Conservation (phyloP, 352 stramenopile species). For the Phytophthora fragariae region DNA sequence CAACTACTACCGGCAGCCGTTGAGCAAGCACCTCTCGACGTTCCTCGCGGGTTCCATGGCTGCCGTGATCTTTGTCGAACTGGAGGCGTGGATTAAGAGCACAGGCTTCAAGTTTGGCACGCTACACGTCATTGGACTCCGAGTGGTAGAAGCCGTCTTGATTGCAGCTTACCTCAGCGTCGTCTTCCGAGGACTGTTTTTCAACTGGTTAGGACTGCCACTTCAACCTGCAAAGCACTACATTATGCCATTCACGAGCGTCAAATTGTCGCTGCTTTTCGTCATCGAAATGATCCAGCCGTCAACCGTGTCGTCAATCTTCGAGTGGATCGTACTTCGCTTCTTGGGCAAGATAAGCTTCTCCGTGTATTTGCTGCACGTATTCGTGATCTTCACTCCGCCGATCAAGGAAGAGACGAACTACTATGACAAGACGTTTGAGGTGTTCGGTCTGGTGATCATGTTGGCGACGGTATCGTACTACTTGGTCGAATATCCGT, state of each 20-base stretch:
- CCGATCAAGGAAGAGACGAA: constrained; percentile 11
- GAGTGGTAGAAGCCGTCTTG: constrained; percentile 13
- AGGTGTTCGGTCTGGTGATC: constrained; percentile 33
- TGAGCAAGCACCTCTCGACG: constrained; percentile 6
- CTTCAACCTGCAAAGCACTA: background rate
- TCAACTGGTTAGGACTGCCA: background rate
- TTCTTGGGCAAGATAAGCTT: constrained; percentile 50
- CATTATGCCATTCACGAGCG: constrained; percentile 7
- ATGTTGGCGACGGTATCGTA: constrained; percentile 43
- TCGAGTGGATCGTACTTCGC: constrained; percentile 44
- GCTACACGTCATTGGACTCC: constrained; percentile 11
- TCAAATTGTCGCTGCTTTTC: constrained; percentile 23
- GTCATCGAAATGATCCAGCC: constrained; percentile 41
- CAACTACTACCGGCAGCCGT: constrained; percentile 4
- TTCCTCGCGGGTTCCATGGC: constrained; percentile 17
- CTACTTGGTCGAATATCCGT: constrained; percentile 47
- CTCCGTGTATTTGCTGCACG: constrained; percentile 50
- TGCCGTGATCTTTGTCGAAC: constrained; percentile 19
- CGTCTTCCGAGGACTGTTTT: background rate
- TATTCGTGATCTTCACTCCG: constrained; percentile 41
- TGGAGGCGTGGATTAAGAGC: constrained; percentile 15
- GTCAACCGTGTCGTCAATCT: constrained; percentile 25
- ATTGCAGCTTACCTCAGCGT: constrained; percentile 19
- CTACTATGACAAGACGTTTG: constrained; percentile 29
- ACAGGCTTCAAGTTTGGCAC: constrained; percentile 9